Base-by-base conservation (phyloP, 805 yeast genomes). In the Metschnikowia baotianmanensis region DNA sequence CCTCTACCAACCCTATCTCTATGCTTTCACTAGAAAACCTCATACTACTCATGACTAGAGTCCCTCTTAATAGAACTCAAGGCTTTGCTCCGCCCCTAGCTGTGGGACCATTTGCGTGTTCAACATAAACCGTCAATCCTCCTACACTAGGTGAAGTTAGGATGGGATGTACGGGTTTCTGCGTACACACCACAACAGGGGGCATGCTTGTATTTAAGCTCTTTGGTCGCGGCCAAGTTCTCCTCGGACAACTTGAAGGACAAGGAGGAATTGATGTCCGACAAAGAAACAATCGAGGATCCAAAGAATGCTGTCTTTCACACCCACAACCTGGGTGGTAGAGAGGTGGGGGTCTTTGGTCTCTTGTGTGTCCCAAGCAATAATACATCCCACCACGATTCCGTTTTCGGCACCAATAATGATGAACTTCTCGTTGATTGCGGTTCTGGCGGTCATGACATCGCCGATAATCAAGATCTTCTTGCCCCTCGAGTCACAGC, bases 371-470 rank as follows among this genome's bases (percentile, higher is more conserved):
- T 93, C 99, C 53, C 93, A 77, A 6, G 96, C 96, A 57, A 93
- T 86, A 45, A 89, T 82, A 42, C 88, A 78, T 7, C 95, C 98
- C 34, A 81, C 86, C 17, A 88, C 83, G 11, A 67, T 57, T 35
- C 96, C 99, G 25, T 77, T 69, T 51, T 81, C 91, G 19, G 56
- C 65, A 19, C 67, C 65, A 53, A 93, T 88, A 56, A 93, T 84
- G 35, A 74, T 79, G 55, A 86, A 85, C 0, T 98, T 97, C 67
- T 93, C 98, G 55, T 85, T 85, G 61, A 90, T 89, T 36, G 99
- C 98, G 44, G 98, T 93, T 29, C 99, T 98, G 1, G 98, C 98
- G 45, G 98, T 91, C 82, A 91, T 90, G 31, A 93, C 97, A 57
- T 91, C 99, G 63, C 93, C 99, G 47, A 91, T 88, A 55, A 93